Evolutionary conservation across 495 filamentous ascomycete species (phyloP), one percentile per base, ranked within the genome.

Genomic region (Penicillium riverlandense): DNA sequence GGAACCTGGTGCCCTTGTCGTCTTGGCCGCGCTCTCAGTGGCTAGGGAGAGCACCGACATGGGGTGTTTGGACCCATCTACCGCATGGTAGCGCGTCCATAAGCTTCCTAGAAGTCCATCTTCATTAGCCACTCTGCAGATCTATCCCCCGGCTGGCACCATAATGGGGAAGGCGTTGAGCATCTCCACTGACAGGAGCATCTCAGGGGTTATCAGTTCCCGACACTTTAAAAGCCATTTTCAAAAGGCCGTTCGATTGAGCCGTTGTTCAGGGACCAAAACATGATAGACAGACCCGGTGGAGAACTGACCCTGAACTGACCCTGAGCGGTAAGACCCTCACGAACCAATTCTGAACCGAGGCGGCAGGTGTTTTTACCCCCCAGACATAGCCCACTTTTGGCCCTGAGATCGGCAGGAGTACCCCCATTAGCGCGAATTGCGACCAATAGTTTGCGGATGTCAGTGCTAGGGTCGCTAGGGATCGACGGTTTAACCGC

Each of bases 41-140:
- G 47, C 32, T 38, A 35, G 11, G 30, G 2, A 36, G 28, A 12
- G 8, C 29, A 9, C 33, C 38, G 11, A 30, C 13, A 37, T 9
- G 48, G 14, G 29, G 30, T 22, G 45, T n/a, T 48, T 55, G 48
- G 34, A 35, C 29, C 29, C 37, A 37, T 29, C 29, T 29, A 12
- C 14, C 11, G 29, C 33, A 13, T 29, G 37, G 37, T 50, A 45
- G 45, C 35, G 37, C 45, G 13, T n/a, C 37, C 47, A 44, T 57
- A 54, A 56, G 50, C 56, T 54, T 52, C 40, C 8, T 45, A 28
- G 31, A 48, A 37, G 56, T 12, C 15, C 41, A 51, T 59, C 49
- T 10, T 54, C 53, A 59, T 59, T 54, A 49, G 38, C 47, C 44
- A 51, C 35, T 44, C 31, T 29, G 56, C 45, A 47, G 53, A 59